Conservation (phyloP, 192 early-diverging fungal species). For the Gonapodya prolifera region DNA sequence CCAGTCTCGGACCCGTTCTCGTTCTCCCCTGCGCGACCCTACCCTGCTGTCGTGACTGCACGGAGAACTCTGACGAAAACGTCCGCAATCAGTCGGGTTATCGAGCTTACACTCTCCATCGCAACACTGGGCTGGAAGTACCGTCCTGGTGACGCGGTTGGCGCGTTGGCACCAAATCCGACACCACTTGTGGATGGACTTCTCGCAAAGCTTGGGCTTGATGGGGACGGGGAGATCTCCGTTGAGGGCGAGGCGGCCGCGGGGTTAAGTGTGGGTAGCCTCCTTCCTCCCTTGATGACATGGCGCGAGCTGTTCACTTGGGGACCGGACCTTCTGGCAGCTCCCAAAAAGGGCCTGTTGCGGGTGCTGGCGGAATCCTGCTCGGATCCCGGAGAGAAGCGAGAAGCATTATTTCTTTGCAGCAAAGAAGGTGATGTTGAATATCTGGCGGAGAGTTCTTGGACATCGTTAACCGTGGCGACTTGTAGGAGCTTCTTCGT, state of each 20-base stretch:
- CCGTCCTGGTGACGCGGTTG: conserved; percentile 73
- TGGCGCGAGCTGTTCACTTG: not conserved
- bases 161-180: conserved; percentile 75
- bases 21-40: not conserved
- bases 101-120: too few relatives aligned
- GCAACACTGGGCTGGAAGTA: conserved; percentile 34
- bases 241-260: conserved; percentile 14
- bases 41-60: not conserved
- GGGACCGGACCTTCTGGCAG: conserved; percentile 56
- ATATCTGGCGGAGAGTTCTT: not conserved
- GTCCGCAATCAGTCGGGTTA: conserved; percentile 1
- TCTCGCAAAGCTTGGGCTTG: conserved; percentile 26
- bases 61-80: not conserved
- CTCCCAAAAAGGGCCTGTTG: conserved; percentile 68
- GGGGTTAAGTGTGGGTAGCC: conserved; percentile 6
- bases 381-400: conserved; percentile 51
- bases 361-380: conserved; percentile 73
- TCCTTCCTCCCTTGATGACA: not conserved
- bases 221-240: conserved; percentile 41
- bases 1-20: not conserved
- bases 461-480: conserved; percentile 4
- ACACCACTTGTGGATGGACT: conserved; percentile 39
- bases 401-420: conserved; percentile 62
- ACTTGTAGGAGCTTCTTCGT: conserved; percentile 35
- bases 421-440: conserved; percentile 50